Conservation (phyloP, 192 early-diverging fungal species). For the Coemansia sp. region DNA sequence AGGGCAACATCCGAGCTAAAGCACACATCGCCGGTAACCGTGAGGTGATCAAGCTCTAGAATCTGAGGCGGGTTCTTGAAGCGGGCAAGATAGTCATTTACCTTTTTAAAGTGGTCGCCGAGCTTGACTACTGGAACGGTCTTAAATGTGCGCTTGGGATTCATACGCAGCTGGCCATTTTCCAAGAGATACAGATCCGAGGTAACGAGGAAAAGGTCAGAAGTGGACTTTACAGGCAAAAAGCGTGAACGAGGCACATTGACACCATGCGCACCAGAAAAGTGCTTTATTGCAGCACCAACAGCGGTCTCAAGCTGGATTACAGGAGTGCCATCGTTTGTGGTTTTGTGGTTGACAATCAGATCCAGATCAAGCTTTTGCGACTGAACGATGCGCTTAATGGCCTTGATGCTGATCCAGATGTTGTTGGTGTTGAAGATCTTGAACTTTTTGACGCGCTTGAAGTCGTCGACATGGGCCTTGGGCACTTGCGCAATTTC, state of each 20-base stretch:
- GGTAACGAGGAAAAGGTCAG: conserved; percentile 95
- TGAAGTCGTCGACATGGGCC: conserved; percentile 97
- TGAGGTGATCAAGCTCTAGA: conserved; percentile 95
- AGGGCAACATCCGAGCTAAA: conserved; percentile 92
- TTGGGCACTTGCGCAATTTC: conserved; percentile 99
- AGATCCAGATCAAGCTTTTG: conserved; percentile 85
- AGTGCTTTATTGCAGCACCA: conserved; percentile 98
- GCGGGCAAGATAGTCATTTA: conserved; percentile 80
- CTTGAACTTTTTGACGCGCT: conserved; percentile 99
- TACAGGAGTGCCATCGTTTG: conserved; percentile 90
- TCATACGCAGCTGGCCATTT: conserved; percentile 90
- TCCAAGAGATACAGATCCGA: conserved; percentile 91
- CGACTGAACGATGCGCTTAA: conserved; percentile 82
- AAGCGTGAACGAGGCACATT: conserved; percentile 98
- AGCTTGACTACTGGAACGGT: conserved; percentile 93
- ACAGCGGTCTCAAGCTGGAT: conserved; percentile 99
- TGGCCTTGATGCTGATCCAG: conserved; percentile 83
- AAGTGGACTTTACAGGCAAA: conserved; percentile 98
- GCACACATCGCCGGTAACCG: conserved; percentile 98
- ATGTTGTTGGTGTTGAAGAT: conserved; percentile 98
- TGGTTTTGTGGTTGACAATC: conserved; percentile 96
- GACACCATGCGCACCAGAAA: conserved; percentile 89
- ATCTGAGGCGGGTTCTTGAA: conserved; percentile 96
- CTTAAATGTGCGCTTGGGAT: conserved; percentile 91
- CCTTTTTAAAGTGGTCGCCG: conserved; percentile 99